These are phyloP conservation scores for Plenodomus biglobosus DNA, from an alignment of 2,329 filamentous ascomycete species.

Conservation along the genomic window DNA sequence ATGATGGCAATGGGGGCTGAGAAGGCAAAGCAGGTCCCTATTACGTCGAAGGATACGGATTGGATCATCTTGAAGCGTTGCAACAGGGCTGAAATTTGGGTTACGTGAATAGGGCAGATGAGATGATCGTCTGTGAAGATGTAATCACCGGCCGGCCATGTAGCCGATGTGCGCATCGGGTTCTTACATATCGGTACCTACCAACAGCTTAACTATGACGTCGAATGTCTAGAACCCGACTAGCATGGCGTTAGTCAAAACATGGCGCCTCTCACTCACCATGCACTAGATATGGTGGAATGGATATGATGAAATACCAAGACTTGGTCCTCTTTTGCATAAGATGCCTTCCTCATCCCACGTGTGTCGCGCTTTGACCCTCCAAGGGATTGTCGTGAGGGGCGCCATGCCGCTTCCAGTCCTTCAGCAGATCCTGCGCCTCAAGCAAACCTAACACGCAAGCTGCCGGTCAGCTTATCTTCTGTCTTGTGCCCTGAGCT, in stretches of 20 bases:
- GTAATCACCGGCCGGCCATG: not conserved
- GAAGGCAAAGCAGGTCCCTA: conserved; percentile 31
- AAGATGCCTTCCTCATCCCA: conserved; percentile 6
- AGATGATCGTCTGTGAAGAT: not conserved
- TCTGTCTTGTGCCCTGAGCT: conserved; percentile 1
- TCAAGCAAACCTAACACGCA: not conserved
- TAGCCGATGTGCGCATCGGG: not conserved
- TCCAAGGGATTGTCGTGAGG: not conserved
- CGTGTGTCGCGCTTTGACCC: conserved; percentile 1
- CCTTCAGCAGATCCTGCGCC: not conserved
- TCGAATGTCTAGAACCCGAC: not conserved
- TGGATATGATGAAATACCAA: too few species aligned
- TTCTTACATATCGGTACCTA: not conserved
- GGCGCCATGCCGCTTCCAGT: conserved; percentile 2
- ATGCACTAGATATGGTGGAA: too few species aligned
- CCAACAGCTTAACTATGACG: too few species aligned
- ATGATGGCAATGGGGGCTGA: conserved; percentile 20
- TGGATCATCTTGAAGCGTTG: conserved; percentile 14
- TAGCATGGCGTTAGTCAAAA: not conserved
- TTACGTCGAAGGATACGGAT: conserved; percentile 31
- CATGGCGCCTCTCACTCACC: not conserved
- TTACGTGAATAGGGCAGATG: not conserved
- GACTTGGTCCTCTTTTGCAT: not conserved
- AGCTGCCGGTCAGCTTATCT: conserved; percentile 1
- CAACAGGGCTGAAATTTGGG: not conserved